Evolutionary conservation across 257 asterid species (phyloP).

Genomic region (Dorcoceras hygrometricum): DNA sequence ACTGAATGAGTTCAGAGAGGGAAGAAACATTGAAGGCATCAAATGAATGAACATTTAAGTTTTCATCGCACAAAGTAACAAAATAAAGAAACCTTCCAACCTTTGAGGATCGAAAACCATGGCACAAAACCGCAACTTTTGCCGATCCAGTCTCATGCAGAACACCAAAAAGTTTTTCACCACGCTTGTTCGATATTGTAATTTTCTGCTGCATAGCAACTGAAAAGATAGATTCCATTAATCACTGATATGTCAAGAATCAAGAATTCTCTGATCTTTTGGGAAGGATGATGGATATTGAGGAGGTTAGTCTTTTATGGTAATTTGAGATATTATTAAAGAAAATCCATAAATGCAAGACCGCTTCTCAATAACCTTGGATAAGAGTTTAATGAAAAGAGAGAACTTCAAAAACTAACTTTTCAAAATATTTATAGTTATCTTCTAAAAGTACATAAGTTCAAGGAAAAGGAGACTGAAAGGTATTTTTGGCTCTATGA

Average conservation of each 20-base stretch:
- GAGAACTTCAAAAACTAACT: neutral
- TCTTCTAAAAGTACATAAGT: neutral
- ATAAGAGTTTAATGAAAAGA: neutral
- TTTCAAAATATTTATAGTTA: neutral
- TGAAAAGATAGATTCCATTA: neutral
- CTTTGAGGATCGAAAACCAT: conserved; percentile 27
- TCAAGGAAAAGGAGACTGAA: neutral
- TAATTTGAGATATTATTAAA: neutral
- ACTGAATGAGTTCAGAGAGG: too few species aligned
- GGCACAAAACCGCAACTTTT: conserved; percentile 22
- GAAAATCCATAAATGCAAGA: conserved; percentile 7
- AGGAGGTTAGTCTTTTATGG: neutral
- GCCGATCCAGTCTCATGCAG: conserved; percentile 23
- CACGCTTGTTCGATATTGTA: conserved; percentile 12
- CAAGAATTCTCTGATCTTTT: neutral
- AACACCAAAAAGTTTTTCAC: conserved; percentile 22
- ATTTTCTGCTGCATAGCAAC: conserved; percentile 23
- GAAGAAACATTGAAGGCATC: neutral
- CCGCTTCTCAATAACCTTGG: conserved; percentile 9
- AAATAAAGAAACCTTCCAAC: conserved; percentile 8
- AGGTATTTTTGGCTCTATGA: neutral
- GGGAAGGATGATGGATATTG: neutral
- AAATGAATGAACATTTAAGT: neutral
- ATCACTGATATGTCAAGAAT: neutral
- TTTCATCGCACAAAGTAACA: neutral